Evolutionary conservation across 306 rosid species (phyloP), one percentile per base, ranked within the genome.

Genomic region (Dryas alaskensis): DNA sequence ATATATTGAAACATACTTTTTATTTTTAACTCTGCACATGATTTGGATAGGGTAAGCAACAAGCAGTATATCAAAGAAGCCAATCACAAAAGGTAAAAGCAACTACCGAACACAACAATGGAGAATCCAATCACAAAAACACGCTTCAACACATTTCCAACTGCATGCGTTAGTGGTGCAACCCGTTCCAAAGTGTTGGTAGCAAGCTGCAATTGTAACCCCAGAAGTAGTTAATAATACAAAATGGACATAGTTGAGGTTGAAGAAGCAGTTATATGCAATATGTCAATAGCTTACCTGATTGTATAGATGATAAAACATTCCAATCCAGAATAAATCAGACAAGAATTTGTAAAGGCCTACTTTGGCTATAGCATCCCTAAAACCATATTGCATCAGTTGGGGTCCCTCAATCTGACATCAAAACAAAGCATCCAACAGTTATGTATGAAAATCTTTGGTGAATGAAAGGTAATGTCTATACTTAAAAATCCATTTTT

Each of bases 51-150:
- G 43, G 43, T 22, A 25, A 69, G 25, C 39, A 57, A 27, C 39
- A 27, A 16, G 67, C 69, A n/a, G 17, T 17, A 37, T 10, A 9
- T 13, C 17, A 65, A 3, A 19, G 50, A 73, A 46, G 43, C 6
- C 39, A 9, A 54, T 22, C 16, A 19, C 22, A 39, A 51, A 52
- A 12, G 42, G 48, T 19, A 11, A 42, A 13, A 69, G 64, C 50
- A 62, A 63, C 74, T 90, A 90, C 96, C 96, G 1, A 90, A 90
- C 37, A 86, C 88, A 31, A 90, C 86, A 19, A 90, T 90, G 22
- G 96, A 88, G 87, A 88, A 90, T 0, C 96, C 96, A 1, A 90
- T 90, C 73, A 90, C 96, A 47, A 90, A 90, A 46, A 90, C 96
- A 67, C 91, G 86, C 87, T 90, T 88, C 89, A 90, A 75, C 46